phyloP scores from a whole-genome alignment of 2,329 filamentous ascomycete genomes.

The Diaporthe vexans region DNA sequence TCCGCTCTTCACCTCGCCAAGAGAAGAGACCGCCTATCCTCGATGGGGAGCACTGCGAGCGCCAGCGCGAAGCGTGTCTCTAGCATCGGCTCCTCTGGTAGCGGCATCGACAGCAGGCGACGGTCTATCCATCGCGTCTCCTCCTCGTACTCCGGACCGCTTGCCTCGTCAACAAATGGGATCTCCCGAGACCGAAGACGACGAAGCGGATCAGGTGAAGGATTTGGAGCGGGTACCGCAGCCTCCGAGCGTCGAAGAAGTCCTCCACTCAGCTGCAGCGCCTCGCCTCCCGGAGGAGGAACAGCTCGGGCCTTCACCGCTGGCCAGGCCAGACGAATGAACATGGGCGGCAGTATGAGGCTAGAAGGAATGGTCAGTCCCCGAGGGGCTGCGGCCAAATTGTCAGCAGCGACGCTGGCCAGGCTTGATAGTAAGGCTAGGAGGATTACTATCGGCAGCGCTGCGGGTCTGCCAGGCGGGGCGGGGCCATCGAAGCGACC shows the following conservation, averaged over 20 bases:
- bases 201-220: constrained; percentile 53
- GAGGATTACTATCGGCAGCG: constrained; percentile 60
- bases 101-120: constrained; percentile 46
- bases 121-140: constrained; percentile 51
- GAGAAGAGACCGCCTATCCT: constrained; percentile 58
- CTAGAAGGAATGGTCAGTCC: constrained; percentile 44
- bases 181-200: constrained; percentile 67
- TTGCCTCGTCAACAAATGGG: constrained; percentile 67
- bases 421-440: constrained; percentile 50
- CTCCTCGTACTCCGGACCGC: constrained; percentile 56
- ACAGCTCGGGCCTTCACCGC: constrained; percentile 58
- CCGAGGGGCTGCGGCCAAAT: constrained; percentile 37
- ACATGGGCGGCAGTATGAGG: constrained; percentile 60
- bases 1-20: constrained; percentile 68
- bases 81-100: constrained; percentile 56
- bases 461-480: constrained; percentile 43
- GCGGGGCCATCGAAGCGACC: constrained; percentile 40
- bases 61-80: constrained; percentile 60
- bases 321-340: constrained; percentile 71
- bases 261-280: constrained; percentile 64
- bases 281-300: constrained; percentile 56
- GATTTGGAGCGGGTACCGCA: constrained; percentile 32
- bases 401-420: constrained; percentile 33
- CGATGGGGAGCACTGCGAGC: constrained; percentile 53
- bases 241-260: constrained; percentile 62